Evolutionary conservation across 2,329 filamentous ascomycete species (phyloP), one percentile per base, ranked within the genome.

Genomic region (Trichoderma hamatum): DNA sequence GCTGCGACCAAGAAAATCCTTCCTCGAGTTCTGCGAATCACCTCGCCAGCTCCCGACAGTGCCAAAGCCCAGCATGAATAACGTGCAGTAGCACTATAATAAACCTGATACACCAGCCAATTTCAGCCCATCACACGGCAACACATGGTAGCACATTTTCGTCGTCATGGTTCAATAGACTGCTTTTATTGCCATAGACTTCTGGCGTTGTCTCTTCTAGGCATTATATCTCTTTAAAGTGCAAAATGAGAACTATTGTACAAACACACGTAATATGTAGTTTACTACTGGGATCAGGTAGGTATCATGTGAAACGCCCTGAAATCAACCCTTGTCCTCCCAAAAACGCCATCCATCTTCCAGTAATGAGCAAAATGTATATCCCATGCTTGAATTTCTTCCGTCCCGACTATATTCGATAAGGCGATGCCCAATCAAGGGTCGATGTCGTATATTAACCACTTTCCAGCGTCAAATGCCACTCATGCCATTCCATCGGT

Each of bases 291-390:
- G 39, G 19, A 7, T 43, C 39, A 62, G 55, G n/a, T 36, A 56
- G 61, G 66, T 68, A 58, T 68, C 66, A 36, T 68, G 26, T 36
- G 36, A 64, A 64, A 64, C 54, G 61, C 51, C 56, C 49, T 30
- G 14, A 26, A 54, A 52, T 61, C 36, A 55, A 56, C 21, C 28
- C n/a, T 63, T 24, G n/a, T 21, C 49, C 66, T 59, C 36, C 66
- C 58, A 24, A 43, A 68, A 68, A 68, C 66, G 66, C 66, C 66
- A 10, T 54, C 21, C 28, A 10, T 56, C 56, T 14, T 46, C 46
- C 28, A 34, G 30, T 68, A 39, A 52, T 34, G 71, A 68, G 64
- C 39, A 67, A 66, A 59, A 51, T 67, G 28, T 21, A 59, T 36
- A 16, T 46, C 39, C 54, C 39, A 67, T 43, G n/a, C 46, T 28